phyloP scores from a whole-genome alignment of 2,329 filamentous ascomycete genomes.

The Beauveria pseudobassiana region DNA sequence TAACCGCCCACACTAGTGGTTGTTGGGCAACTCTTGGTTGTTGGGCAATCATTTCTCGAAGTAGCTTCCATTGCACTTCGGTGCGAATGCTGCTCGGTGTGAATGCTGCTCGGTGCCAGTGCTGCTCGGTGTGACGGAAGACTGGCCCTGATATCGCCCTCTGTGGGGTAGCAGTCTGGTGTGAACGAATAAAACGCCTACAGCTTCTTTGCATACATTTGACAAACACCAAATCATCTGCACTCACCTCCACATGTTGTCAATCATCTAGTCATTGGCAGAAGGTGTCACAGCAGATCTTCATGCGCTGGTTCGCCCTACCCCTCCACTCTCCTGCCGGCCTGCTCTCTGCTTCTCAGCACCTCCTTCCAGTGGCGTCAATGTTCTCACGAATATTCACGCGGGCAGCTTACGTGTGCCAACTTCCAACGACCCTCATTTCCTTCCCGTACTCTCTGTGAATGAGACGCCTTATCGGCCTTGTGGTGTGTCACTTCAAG shows the following conservation, averaged over 20 bases:
- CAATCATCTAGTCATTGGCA: not conserved
- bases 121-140: too few relatives aligned
- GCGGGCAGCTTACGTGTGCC: not conserved
- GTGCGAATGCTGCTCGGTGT: not conserved
- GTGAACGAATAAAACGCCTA: too few relatives aligned
- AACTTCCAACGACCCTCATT: not conserved
- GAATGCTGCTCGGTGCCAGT: too few relatives aligned
- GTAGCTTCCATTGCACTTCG: not conserved
- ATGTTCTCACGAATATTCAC: not conserved
- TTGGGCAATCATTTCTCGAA: not conserved
- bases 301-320: not conserved
- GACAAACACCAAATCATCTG: too few relatives aligned
- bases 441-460: not conserved
- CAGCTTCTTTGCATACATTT: too few relatives aligned
- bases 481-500: conserved; percentile 6
- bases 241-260: too few relatives aligned
- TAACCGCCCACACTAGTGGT: conserved; percentile 6
- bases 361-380: not conserved
- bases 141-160: too few relatives aligned
- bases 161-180: too few relatives aligned
- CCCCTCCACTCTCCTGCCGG: not conserved
- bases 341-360: not conserved
- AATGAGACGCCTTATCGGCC: not conserved
- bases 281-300: not conserved
- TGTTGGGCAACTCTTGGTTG: not conserved